A percentile compares a stretch with the other conserved stretches of the same genome.
These are phyloP conservation scores for Gentiana macrophylla DNA, from an alignment of 257 asterid species.

Conservation along the genomic window DNA sequence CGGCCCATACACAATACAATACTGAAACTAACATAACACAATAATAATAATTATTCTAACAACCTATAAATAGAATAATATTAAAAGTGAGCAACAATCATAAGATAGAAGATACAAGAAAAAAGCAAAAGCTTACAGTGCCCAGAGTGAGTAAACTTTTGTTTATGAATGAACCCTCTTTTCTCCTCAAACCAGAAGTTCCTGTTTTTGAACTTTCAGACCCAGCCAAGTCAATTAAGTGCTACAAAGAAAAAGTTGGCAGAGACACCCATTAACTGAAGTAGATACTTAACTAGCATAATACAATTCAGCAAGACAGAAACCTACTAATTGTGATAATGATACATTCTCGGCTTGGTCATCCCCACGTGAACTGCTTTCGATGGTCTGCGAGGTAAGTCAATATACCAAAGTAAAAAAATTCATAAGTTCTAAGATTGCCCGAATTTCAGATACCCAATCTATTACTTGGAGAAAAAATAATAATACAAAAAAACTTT, in stretches of 20 bases:
- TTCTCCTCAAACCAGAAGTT: slow-evolving; percentile 71
- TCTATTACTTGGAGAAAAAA: too few relatives aligned
- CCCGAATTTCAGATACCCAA: too few relatives aligned
- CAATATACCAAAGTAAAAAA: slow-evolving; percentile 3
- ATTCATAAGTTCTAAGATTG: too few relatives aligned
- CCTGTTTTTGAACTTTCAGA: slow-evolving; percentile 84
- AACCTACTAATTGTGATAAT: slow-evolving; percentile 61
- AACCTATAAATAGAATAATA: too few relatives aligned
- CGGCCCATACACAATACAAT: too few relatives aligned
- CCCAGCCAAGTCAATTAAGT: slow-evolving; percentile 87
- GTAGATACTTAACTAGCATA: background rate
- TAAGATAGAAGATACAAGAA: slow-evolving; percentile 7
- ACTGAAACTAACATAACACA: too few relatives aligned
- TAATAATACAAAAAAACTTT: too few relatives aligned
- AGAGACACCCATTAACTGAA: background rate
- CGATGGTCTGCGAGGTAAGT: slow-evolving; percentile 52
- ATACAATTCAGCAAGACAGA: slow-evolving; percentile 2
- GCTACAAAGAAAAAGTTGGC: slow-evolving; percentile 57
- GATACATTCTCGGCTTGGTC: slow-evolving; percentile 58
- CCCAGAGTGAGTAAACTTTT: slow-evolving; percentile 79
- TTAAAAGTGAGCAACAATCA: too few relatives aligned
- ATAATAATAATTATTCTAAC: too few relatives aligned
- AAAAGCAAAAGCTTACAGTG: slow-evolving; percentile 45
- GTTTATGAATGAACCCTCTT: slow-evolving; percentile 77
- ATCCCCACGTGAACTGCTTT: slow-evolving; percentile 54